phyloP scores from a whole-genome alignment of 345 rosid species.

The Litchi chinensis region DNA sequence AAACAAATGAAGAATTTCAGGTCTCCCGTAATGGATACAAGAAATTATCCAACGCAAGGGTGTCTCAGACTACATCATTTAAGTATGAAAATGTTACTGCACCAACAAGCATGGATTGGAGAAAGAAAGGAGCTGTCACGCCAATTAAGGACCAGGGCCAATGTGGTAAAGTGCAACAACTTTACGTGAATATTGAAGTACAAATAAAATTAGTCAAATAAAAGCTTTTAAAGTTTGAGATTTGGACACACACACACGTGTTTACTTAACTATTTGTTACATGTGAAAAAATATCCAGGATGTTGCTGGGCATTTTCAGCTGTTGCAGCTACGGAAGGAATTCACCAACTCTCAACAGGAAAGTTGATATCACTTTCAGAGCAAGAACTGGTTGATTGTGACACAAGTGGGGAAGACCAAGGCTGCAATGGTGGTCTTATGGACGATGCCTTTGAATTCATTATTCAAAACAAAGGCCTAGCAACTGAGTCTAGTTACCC shows the following conservation, averaged over 20 bases:
- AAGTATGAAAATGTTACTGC: constrained; percentile 17
- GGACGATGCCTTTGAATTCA: constrained; percentile 40
- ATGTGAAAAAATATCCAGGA: constrained; percentile 1
- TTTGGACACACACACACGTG: too few species aligned
- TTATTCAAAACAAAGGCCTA: constrained; percentile 29
- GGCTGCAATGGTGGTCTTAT: constrained; percentile 39
- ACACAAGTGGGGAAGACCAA: constrained; percentile 21
- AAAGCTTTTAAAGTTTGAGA: too few species aligned
- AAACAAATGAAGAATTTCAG: constrained; percentile 27
- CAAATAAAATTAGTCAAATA: neutral
- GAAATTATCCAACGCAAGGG: neutral
- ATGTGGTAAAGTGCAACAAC: constrained; percentile 30
- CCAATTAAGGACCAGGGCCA: constrained; percentile 39
- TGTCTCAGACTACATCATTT: neutral
- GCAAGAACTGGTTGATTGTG: constrained; percentile 41
- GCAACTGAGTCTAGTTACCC: constrained; percentile 35
- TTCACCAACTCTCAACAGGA: constrained; percentile 11
- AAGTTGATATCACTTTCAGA: constrained; percentile 29
- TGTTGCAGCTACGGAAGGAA: constrained; percentile 25
- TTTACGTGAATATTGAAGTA: neutral
- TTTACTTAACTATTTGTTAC: neutral
- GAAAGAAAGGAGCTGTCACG: constrained; percentile 42
- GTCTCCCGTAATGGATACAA: constrained; percentile 16
- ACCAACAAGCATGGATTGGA: constrained; percentile 27
- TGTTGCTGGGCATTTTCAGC: constrained; percentile 34